These are phyloP conservation scores for Nicotiana tomentosiformis DNA, from an alignment of 257 asterid genomes.

Conservation along the genomic window DNA sequence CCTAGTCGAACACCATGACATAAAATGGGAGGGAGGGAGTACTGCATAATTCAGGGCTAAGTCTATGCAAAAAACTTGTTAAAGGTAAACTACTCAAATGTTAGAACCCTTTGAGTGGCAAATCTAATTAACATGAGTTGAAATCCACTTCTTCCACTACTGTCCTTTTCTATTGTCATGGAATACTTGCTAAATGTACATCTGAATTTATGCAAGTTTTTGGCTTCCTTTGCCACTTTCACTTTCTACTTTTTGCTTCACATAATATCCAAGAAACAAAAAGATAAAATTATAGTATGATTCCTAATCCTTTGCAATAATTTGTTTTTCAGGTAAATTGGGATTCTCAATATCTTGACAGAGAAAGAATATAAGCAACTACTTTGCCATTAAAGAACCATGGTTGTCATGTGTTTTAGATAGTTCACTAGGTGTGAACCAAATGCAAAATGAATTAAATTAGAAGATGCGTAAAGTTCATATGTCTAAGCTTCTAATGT, in stretches of 20 bases:
- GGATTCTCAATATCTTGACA: neutral
- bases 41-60: neutral
- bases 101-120: neutral
- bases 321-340: neutral
- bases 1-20: too few species aligned
- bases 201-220: neutral
- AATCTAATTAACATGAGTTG: neutral
- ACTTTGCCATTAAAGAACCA: neutral
- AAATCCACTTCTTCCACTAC: neutral
- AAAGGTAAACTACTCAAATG: neutral
- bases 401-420: neutral
- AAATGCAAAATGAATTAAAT: neutral
- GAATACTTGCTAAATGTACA: neutral
- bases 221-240: neutral
- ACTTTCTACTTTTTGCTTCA: neutral
- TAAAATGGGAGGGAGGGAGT: too few species aligned
- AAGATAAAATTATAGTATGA: neutral
- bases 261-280: neutral
- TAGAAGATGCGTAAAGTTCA: neutral
- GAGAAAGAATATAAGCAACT: neutral
- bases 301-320: neutral
- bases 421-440: neutral
- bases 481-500: neutral
- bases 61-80: neutral
- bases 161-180: neutral